phyloP scores from a whole-genome alignment of 768 basidiomycete genomes.

The Jaapia argillacea region DNA sequence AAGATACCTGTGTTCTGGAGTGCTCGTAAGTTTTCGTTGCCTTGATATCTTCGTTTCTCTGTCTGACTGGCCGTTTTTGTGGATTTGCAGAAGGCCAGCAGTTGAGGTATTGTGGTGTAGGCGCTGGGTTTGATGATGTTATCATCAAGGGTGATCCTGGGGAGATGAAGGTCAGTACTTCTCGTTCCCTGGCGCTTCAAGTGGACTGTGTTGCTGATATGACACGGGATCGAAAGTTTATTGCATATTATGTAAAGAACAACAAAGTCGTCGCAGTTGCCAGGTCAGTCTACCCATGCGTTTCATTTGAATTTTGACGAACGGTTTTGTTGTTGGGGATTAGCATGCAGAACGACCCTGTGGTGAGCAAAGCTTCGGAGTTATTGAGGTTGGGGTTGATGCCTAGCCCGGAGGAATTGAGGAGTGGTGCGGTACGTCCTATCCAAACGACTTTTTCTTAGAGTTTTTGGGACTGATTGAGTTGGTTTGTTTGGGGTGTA shows the following conservation, averaged over 20 bases:
- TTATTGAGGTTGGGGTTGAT: conserved; percentile 70
- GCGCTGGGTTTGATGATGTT: conserved; percentile 63
- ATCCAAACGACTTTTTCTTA: not conserved
- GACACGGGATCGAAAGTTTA: conserved; percentile 57
- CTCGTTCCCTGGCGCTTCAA: not conserved
- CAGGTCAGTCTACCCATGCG: too few relatives aligned
- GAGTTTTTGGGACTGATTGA: not conserved
- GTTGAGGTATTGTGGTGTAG: conserved; percentile 75
- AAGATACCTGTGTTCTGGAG: conserved; percentile 90
- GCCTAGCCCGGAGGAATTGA: conserved; percentile 69
- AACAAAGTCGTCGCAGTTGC: conserved; percentile 60
- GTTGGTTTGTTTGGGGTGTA: too few relatives aligned
- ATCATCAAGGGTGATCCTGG: conserved; percentile 65
- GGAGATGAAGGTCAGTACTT: conserved; percentile 58
- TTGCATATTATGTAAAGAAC: conserved; percentile 67
- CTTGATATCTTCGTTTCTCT: conserved; percentile 1
- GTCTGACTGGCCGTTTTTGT: conserved; percentile 1
- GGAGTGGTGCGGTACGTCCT: conserved; percentile 53
- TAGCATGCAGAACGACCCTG: conserved; percentile 77
- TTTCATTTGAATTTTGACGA: not conserved
- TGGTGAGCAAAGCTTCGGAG: conserved; percentile 71
- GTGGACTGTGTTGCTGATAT: not conserved
- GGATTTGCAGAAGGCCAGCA: conserved; percentile 62
- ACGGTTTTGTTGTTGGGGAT: conserved; percentile 1
- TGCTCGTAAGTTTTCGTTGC: conserved; percentile 42